Evolutionary conservation across 75 land plant species (phyloP).

Genomic region (Cryptomeria japonica): DNA sequence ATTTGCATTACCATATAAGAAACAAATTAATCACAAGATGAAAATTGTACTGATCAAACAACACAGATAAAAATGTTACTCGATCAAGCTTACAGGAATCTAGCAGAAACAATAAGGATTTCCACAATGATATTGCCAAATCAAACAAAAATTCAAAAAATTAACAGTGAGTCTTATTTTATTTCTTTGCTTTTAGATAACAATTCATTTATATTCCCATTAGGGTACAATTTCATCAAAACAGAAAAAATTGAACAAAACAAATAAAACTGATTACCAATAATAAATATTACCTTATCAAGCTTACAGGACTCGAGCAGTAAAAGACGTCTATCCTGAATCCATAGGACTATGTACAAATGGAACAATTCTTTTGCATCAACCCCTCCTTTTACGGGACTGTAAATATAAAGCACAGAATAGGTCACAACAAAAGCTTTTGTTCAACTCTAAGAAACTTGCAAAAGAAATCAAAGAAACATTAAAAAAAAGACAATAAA

Average conservation of each 20-base stretch:
- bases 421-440: neutral
- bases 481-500: neutral
- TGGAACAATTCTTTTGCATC: slow-evolving; percentile 92
- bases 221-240: neutral
- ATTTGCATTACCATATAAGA: neutral
- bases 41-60: neutral
- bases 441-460: neutral
- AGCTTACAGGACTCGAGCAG: slow-evolving; percentile 76
- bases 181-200: neutral
- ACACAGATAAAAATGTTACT: slow-evolving; percentile 28
- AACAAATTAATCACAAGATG: neutral
- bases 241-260: neutral
- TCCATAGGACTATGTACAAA: slow-evolving; percentile 70
- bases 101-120: neutral
- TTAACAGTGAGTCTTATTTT: neutral
- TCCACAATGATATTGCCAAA: neutral
- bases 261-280: neutral
- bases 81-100: slow-evolving; percentile 66
- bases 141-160: neutral
- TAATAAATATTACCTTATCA: slow-evolving; percentile 68
- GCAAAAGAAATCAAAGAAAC: neutral
- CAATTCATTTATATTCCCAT: neutral
- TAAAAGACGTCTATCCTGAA: slow-evolving; percentile 72
- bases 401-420: slow-evolving; percentile 20
- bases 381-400: slow-evolving; percentile 72